Evolutionary conservation across 2,329 filamentous ascomycete genomes (phyloP).

Genomic region (Colletotrichum incanum): DNA sequence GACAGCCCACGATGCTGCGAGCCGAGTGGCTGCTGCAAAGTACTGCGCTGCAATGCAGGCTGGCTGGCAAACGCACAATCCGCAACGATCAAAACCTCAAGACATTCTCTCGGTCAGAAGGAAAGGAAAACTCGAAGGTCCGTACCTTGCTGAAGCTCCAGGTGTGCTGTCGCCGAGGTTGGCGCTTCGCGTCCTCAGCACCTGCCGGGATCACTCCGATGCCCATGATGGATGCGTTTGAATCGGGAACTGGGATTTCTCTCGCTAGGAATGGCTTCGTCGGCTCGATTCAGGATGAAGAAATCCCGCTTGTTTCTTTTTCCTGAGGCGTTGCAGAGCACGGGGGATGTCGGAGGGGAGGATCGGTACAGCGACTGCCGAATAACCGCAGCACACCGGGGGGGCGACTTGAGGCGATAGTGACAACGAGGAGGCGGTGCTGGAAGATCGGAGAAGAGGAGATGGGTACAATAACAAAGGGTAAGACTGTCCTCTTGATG

Average conservation of each 20-base stretch:
- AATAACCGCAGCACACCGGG: conserved; percentile 31
- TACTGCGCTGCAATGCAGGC: background rate
- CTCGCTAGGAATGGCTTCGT: background rate
- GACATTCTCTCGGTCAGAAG: background rate
- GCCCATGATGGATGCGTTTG: conserved; percentile 28
- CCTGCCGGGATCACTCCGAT: conserved; percentile 42
- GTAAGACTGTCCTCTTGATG: background rate
- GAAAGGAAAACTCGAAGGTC: background rate
- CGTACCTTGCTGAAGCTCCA: conserved; percentile 61
- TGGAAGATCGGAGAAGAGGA: background rate
- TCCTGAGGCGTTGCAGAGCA: conserved; percentile 12
- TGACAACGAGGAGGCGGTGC: background rate
- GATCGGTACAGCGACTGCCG: conserved; percentile 38
- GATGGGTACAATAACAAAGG: background rate
- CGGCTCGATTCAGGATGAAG: background rate
- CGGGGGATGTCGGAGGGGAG: conserved; percentile 36
- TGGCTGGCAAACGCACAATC: background rate
- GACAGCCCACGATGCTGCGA: conserved; percentile 2
- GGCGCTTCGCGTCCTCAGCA: conserved; percentile 31
- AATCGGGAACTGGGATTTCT: background rate
- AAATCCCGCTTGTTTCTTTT: conserved; percentile 4
- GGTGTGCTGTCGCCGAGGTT: conserved; percentile 54
- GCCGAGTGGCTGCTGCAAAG: conserved; percentile 13
- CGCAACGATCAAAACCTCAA: background rate
- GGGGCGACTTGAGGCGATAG: conserved; percentile 19